Conservation (phyloP, 306 rosid species). For the Cicer yamashitae region DNA sequence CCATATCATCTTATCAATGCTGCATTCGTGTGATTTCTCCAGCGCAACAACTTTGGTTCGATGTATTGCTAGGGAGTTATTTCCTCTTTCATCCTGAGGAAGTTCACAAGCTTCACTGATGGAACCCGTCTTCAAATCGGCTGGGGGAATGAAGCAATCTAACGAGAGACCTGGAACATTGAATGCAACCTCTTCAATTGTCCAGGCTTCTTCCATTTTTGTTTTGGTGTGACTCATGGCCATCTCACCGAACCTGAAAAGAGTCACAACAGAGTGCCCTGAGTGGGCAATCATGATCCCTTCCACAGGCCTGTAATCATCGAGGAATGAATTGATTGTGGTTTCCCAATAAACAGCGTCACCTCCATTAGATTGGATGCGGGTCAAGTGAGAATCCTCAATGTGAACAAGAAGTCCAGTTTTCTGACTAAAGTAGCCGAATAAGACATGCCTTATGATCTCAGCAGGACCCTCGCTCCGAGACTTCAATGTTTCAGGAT, state of each 20-base stretch:
- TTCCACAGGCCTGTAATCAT: conserved; percentile 91
- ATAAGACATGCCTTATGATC: conserved; percentile 89
- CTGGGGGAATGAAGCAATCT: conserved; percentile 98
- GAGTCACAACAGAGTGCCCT: conserved; percentile 92
- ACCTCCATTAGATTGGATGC: conserved; percentile 85
- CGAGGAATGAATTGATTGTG: conserved; percentile 90
- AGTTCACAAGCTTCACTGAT: conserved; percentile 81
- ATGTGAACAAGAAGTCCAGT: conserved; percentile 94
- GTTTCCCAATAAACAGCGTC: conserved; percentile 99
- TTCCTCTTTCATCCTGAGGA: conserved; percentile 78
- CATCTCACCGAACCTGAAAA: conserved; percentile 95
- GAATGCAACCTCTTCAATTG: conserved; percentile 97
- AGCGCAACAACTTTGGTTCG: conserved; percentile 83
- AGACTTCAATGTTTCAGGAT: conserved; percentile 87
- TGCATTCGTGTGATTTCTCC: conserved; percentile 69
- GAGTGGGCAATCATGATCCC: conserved; percentile 99
- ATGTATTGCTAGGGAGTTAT: conserved; percentile 57
- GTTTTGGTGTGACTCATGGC: conserved; percentile 99
- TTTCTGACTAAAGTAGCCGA: conserved; percentile 98
- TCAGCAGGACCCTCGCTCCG: conserved; percentile 98
- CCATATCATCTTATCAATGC: conserved; percentile 69
- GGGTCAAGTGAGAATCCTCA: conserved; percentile 97
- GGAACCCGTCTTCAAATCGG: conserved; percentile 77
- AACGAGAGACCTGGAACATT: conserved; percentile 86
- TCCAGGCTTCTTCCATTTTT: conserved; percentile 99